Conservation (phyloP, 2,329 filamentous ascomycete genomes). For the Neopestalotiopsis sp. region DNA sequence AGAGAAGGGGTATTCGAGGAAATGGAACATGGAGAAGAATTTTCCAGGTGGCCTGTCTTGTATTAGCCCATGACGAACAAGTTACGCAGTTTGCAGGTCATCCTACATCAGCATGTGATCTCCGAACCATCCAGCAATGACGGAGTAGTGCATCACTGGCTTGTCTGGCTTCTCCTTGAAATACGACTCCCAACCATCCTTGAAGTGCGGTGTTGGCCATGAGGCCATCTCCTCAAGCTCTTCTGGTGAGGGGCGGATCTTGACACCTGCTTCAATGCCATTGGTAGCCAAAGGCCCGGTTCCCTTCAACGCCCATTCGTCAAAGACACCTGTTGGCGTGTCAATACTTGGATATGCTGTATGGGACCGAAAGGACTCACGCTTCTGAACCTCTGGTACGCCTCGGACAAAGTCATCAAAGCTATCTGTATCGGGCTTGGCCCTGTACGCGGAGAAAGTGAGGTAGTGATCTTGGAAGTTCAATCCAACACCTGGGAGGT, state of each 20-base stretch:
- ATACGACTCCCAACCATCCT: slow-evolving; percentile 78
- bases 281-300: slow-evolving; percentile 80
- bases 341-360: neutral
- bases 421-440: slow-evolving; percentile 76
- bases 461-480: slow-evolving; percentile 82
- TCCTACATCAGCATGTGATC: slow-evolving; percentile 64
- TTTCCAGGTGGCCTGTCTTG: slow-evolving; percentile 73
- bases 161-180: slow-evolving; percentile 87
- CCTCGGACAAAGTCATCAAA: slow-evolving; percentile 84
- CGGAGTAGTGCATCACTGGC: slow-evolving; percentile 84
- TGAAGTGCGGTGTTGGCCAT: slow-evolving; percentile 79
- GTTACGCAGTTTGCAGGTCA: neutral
- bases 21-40: slow-evolving; percentile 86
- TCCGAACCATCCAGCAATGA: slow-evolving; percentile 72
- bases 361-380: slow-evolving; percentile 35
- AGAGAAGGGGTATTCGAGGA: slow-evolving; percentile 79
- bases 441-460: slow-evolving; percentile 73
- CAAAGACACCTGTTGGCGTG: slow-evolving; percentile 59
- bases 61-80: slow-evolving; percentile 37
- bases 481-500: slow-evolving; percentile 75
- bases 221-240: slow-evolving; percentile 72
- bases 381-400: slow-evolving; percentile 73
- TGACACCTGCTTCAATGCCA: slow-evolving; percentile 81
- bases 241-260: slow-evolving; percentile 72
- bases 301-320: slow-evolving; percentile 81